A percentile compares a stretch with the other conserved stretches of the same genome.
phyloP scores from a whole-genome alignment of 2,329 filamentous ascomycete genomes.

The Phialemoniopsis sp. region DNA sequence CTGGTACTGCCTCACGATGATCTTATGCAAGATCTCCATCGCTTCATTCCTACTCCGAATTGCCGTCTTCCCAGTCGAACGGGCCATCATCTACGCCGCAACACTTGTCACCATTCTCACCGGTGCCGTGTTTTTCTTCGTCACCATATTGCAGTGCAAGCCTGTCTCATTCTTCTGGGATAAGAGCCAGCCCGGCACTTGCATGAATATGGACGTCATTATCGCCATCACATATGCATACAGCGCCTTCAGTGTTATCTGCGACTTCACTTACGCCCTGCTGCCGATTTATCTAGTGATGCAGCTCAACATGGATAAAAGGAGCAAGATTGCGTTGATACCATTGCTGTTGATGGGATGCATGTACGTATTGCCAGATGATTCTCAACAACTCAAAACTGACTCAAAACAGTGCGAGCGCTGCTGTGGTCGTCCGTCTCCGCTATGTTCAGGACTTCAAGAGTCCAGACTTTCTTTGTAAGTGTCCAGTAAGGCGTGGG shows the following conservation, averaged over 20 bases:
- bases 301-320: constrained; percentile 41
- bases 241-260: constrained; percentile 21
- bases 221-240: constrained; percentile 33
- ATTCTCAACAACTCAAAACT: neutral
- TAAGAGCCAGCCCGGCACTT: constrained; percentile 29
- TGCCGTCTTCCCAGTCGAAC: constrained; percentile 24
- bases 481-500: constrained; percentile 20
- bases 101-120: constrained; percentile 20
- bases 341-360: constrained; percentile 44
- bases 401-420: constrained; percentile 22
- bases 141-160: constrained; percentile 41
- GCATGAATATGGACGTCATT: constrained; percentile 32
- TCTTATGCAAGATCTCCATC: constrained; percentile 33
- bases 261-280: constrained; percentile 34
- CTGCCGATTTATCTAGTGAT: constrained; percentile 47
- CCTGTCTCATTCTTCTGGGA: constrained; percentile 46
- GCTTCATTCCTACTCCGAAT: constrained; percentile 35
- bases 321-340: constrained; percentile 40
- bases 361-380: constrained; percentile 28
- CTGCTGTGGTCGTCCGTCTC: constrained; percentile 32
- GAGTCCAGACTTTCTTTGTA: constrained; percentile 20
- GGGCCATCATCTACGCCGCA: constrained; percentile 23
- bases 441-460: constrained; percentile 20
- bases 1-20: constrained; percentile 32
- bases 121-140: constrained; percentile 23